phyloP scores from a whole-genome alignment of 805 yeast genomes.

The Saturnispora galanensis region DNA sequence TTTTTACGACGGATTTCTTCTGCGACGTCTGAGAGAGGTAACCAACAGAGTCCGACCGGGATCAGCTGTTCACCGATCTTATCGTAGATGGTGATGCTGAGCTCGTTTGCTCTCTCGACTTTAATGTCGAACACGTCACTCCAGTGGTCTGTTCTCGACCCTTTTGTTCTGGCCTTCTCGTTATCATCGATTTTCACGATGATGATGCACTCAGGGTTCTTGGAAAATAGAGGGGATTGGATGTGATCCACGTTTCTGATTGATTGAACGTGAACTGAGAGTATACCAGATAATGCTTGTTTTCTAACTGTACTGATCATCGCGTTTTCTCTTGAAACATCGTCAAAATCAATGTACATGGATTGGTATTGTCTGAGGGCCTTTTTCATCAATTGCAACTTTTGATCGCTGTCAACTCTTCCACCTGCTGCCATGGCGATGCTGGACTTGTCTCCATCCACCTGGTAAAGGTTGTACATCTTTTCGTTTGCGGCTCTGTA shows the following conservation, averaged over 20 bases:
- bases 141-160: slow-evolving; percentile 72
- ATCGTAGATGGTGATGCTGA: slow-evolving; percentile 82
- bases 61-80: slow-evolving; percentile 53
- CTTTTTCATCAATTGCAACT: slow-evolving; percentile 74
- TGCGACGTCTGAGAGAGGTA: slow-evolving; percentile 79
- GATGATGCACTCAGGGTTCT: slow-evolving; percentile 70
- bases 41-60: slow-evolving; percentile 93
- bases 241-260: slow-evolving; percentile 89
- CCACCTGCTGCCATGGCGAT: slow-evolving; percentile 88
- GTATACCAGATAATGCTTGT: slow-evolving; percentile 73
- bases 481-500: slow-evolving; percentile 90
- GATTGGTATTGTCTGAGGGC: slow-evolving; percentile 83
- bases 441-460: slow-evolving; percentile 84
- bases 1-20: slow-evolving; percentile 91
- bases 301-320: slow-evolving; percentile 64
- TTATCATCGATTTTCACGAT: slow-evolving; percentile 83
- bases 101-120: slow-evolving; percentile 86
- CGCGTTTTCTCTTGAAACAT: slow-evolving; percentile 55
- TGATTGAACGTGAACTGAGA: slow-evolving; percentile 63
- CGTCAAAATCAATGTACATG: slow-evolving; percentile 67
- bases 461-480: slow-evolving; percentile 70
- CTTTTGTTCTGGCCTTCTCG: slow-evolving; percentile 64
- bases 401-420: slow-evolving; percentile 70
- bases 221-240: slow-evolving; percentile 69
- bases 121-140: slow-evolving; percentile 71